Evolutionary conservation across 73 alveolate species (phyloP).

Genomic region (Stentor coeruleus): DNA sequence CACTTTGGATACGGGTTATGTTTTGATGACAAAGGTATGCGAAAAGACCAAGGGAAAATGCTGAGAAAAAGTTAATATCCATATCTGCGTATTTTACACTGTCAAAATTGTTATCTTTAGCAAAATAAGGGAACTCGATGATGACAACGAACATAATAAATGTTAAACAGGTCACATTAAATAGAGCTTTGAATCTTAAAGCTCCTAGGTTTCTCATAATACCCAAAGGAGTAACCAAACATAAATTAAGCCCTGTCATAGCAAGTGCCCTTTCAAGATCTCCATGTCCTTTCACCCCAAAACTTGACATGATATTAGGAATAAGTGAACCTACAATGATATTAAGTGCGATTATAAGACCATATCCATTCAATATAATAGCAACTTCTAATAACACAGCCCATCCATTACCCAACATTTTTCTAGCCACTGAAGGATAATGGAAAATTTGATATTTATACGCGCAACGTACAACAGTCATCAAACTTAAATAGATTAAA

Average conservation of each 20-base stretch:
- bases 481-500: conserved; percentile 26
- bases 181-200: conserved; percentile 33
- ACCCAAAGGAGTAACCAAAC: conserved; percentile 37
- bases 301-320: background rate
- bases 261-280: background rate
- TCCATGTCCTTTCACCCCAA: background rate
- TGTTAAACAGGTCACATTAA: conserved; percentile 29
- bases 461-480: conserved; percentile 1
- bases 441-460: conserved; percentile 9
- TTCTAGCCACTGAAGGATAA: conserved; percentile 20
- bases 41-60: conserved; percentile 45
- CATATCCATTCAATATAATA: background rate
- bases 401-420: conserved; percentile 9
- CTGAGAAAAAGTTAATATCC: conserved; percentile 41
- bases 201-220: conserved; percentile 40
- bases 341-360: conserved; percentile 13
- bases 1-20: conserved; percentile 44
- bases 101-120: background rate
- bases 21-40: conserved; percentile 46
- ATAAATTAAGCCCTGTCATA: conserved; percentile 15
- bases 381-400: background rate
- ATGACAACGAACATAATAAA: conserved; percentile 43
- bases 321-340: background rate
- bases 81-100: conserved; percentile 16
- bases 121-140: conserved; percentile 32